Evolutionary conservation across 305 asterid species (phyloP), one percentile per base, ranked within the genome.

Genomic region (Fraxinus ornus): DNA sequence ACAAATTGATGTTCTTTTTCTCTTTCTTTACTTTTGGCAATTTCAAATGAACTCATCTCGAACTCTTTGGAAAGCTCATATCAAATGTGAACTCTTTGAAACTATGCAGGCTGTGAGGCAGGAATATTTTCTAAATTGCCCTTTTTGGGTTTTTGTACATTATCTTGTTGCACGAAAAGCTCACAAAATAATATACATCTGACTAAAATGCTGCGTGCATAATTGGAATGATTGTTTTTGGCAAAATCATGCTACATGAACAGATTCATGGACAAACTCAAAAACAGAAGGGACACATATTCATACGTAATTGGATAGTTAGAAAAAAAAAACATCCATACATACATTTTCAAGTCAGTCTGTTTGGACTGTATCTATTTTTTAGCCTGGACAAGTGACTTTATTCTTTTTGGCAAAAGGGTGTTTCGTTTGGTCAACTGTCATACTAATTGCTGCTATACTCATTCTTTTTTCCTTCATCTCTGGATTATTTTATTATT

Each of bases 151-250:
- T 73, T 75, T 82, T 35, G 36, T 47, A 64, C 79, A 82, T 62
- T 66, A 32, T 75, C 85, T 66, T 62, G 72, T 24, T 85, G 78
- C 83, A 78, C 44, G 85, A 79, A 78, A 85, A 64, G 81, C 68
- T 64, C 76, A 82, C 57, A 70, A 74, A 85, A 64, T 76, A 32
- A 64, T 64, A 22, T 64, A 30, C 55, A 39, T 79, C 24, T 77
- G 22, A 2, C 73, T 75, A 26, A 80, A 82, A 66, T 78, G 80
- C 30, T 85, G 88, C 86, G 84, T 85, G 88, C 86, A 85, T 79
- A 5, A 76, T 76, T 76, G 76, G 24, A 22, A 82, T 85, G 86
- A 82, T 82, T 82, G 82, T 79, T 70, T 77, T 79, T 10, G 35
- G 80, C 74, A 68, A 76, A 77, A 79, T 30, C 33, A 30, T 30